Percentiles rank a stretch among this genome's conserved stretches.
These are phyloP conservation scores for Fraxinus albicans DNA, from an alignment of 305 asterid species.

Conservation along the genomic window DNA sequence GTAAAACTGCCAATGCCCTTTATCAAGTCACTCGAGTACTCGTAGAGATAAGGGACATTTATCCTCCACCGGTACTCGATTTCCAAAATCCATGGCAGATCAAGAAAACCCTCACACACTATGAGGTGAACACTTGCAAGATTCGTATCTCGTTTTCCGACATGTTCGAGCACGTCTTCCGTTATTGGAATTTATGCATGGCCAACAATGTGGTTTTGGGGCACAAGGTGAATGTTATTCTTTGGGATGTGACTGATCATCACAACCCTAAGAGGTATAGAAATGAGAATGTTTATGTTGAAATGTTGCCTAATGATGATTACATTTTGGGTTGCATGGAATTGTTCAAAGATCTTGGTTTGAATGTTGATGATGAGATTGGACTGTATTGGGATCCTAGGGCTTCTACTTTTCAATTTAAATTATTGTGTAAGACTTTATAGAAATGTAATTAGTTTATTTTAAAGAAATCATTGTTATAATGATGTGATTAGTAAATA, in stretches of 20 bases:
- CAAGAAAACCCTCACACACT: slow-evolving; percentile 35
- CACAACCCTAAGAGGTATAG: slow-evolving; percentile 33
- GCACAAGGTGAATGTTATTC: slow-evolving; percentile 22
- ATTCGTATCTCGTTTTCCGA: slow-evolving; percentile 32
- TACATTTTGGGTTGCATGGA: slow-evolving; percentile 30
- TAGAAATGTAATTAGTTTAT: neutral
- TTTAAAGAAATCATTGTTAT: neutral
- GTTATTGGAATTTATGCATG: slow-evolving; percentile 45
- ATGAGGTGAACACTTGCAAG: slow-evolving; percentile 30
- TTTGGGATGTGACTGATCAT: slow-evolving; percentile 50
- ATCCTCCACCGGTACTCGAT: slow-evolving; percentile 30
- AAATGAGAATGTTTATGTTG: slow-evolving; percentile 21
- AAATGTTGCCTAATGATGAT: slow-evolving; percentile 30
- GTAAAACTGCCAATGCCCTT: slow-evolving; percentile 10
- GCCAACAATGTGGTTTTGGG: slow-evolving; percentile 33
- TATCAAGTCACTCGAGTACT: slow-evolving; percentile 16
- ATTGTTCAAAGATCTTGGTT: slow-evolving; percentile 31
- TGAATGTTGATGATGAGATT: slow-evolving; percentile 41
- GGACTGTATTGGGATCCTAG: slow-evolving; percentile 44
- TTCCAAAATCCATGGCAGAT: slow-evolving; percentile 45
- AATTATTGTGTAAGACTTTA: slow-evolving; percentile 14
- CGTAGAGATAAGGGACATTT: slow-evolving; percentile 47
- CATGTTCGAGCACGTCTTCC: slow-evolving; percentile 39
- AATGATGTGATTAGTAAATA: neutral
- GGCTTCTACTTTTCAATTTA: slow-evolving; percentile 29